These are phyloP conservation scores for Rhytidiadelphus loreus DNA, from an alignment of 225 moss, liverwort and hornwort species.

Conservation along the genomic window DNA sequence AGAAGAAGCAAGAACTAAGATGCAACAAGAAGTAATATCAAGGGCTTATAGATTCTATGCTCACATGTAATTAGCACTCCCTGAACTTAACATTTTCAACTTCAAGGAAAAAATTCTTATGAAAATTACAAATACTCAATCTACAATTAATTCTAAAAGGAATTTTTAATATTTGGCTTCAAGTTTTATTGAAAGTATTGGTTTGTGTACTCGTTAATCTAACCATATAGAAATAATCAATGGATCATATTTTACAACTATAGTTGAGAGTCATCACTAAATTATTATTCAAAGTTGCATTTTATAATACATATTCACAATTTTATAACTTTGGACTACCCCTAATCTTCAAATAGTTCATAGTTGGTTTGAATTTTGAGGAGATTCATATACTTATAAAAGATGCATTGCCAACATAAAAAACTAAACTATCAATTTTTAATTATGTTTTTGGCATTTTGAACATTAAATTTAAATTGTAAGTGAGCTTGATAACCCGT, in stretches of 20 bases:
- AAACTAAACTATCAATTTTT: not conserved
- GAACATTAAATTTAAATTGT: not conserved
- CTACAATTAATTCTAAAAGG: not conserved
- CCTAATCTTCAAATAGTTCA: not conserved
- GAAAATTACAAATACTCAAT: not conserved
- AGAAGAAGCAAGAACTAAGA: too few relatives aligned
- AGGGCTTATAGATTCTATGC: too few relatives aligned
- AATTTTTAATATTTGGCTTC: not conserved
- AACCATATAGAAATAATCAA: too few relatives aligned
- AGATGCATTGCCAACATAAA: not conserved
- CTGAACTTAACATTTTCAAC: not conserved
- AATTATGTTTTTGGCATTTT: not conserved
- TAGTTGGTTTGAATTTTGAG: not conserved
- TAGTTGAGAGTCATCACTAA: not conserved
- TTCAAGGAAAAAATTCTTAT: not conserved
- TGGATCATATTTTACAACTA: too few relatives aligned
- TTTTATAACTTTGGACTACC: not conserved
- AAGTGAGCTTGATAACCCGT: not conserved
- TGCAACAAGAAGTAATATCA: too few relatives aligned
- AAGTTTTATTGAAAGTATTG: not conserved
- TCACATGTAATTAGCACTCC: too few relatives aligned
- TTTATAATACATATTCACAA: not conserved
- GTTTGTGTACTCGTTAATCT: fast-evolving
- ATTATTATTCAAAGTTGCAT: not conserved
- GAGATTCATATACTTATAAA: not conserved